Evolutionary conservation across 164 flowering plant genomes (phyloP).

Genomic region (Aristolochia fimbriata): DNA sequence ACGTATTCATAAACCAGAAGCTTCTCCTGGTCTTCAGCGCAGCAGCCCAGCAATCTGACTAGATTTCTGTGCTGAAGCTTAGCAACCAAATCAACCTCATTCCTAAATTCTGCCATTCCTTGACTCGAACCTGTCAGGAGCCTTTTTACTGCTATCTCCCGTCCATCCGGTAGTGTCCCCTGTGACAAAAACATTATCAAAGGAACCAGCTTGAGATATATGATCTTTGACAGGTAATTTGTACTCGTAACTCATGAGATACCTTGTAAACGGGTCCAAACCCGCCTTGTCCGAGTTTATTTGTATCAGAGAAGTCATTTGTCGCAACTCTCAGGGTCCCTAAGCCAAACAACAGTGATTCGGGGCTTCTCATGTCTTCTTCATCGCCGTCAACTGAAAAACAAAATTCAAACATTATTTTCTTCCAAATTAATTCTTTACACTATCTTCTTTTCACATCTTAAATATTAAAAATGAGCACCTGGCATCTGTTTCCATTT

Average conservation of each 20-base stretch:
- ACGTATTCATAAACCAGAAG: conserved; percentile 38
- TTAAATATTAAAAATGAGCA: not conserved
- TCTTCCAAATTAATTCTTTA: not conserved
- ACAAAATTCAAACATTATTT: not conserved
- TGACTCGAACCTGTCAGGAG: conserved; percentile 14
- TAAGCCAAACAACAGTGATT: conserved; percentile 13
- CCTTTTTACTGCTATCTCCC: conserved; percentile 30
- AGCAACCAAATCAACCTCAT: conserved; percentile 29
- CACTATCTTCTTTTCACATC: not conserved
- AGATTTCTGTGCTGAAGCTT: conserved; percentile 41
- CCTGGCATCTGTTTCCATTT: not conserved
- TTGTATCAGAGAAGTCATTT: conserved; percentile 21
- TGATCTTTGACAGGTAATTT: too few species aligned
- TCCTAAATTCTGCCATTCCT: conserved; percentile 20
- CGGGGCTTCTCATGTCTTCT: conserved; percentile 3
- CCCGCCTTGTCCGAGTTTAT: conserved; percentile 40
- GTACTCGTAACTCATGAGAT: too few species aligned
- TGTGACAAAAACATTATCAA: conserved; percentile 1
- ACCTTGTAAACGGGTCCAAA: conserved; percentile 45
- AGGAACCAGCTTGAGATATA: too few species aligned
- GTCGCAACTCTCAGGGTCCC: conserved; percentile 20
- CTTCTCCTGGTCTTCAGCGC: conserved; percentile 26
- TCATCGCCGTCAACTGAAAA: not conserved
- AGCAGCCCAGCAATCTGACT: conserved; percentile 31
- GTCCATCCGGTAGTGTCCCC: conserved; percentile 26